These are phyloP conservation scores for Morella rubra DNA, from an alignment of 306 rosid species.

Conservation along the genomic window DNA sequence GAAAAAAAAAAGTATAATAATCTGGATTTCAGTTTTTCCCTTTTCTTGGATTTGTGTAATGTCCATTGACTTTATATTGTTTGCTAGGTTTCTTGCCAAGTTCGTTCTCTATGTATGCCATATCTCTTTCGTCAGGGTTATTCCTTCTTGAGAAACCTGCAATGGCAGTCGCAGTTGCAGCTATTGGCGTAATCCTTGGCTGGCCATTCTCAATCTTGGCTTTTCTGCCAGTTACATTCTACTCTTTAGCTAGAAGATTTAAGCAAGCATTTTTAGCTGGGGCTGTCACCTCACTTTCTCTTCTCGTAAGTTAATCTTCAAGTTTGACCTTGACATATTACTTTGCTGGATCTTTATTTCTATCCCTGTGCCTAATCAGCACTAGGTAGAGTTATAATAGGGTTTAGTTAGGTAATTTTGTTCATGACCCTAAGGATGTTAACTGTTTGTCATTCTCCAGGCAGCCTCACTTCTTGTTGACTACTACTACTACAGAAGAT, in stretches of 20 bases:
- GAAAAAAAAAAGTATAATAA: too few relatives aligned
- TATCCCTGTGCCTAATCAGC: conserved; percentile 16
- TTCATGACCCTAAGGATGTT: conserved; percentile 8
- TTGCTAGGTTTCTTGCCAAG: conserved; percentile 95
- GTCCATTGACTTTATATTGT: conserved; percentile 13
- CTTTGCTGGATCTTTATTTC: conserved; percentile 6
- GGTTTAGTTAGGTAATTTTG: conserved; percentile 13
- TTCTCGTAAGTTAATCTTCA: conserved; percentile 66
- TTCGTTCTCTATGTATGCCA: conserved; percentile 95
- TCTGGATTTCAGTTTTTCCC: conserved; percentile 9
- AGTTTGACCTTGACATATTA: conserved; percentile 2
- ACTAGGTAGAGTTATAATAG: background rate
- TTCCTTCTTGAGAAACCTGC: conserved; percentile 86
- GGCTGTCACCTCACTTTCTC: conserved; percentile 59
- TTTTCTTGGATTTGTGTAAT: conserved; percentile 25
- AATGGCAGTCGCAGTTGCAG: conserved; percentile 76
- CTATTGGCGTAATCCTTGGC: conserved; percentile 85
- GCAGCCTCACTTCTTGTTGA: conserved; percentile 63
- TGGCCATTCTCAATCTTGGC: conserved; percentile 99
- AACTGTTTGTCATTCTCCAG: conserved; percentile 41
- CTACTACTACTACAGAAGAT: conserved; percentile 60
- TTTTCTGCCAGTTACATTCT: conserved; percentile 79
- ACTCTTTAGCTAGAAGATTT: conserved; percentile 62
- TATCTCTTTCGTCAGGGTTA: conserved; percentile 85
- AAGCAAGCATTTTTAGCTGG: conserved; percentile 68